A percentile compares a stretch with the other conserved stretches of the same genome.
Evolutionary conservation across 345 rosid genomes (phyloP).

Genomic region (Lepidium didymum): DNA sequence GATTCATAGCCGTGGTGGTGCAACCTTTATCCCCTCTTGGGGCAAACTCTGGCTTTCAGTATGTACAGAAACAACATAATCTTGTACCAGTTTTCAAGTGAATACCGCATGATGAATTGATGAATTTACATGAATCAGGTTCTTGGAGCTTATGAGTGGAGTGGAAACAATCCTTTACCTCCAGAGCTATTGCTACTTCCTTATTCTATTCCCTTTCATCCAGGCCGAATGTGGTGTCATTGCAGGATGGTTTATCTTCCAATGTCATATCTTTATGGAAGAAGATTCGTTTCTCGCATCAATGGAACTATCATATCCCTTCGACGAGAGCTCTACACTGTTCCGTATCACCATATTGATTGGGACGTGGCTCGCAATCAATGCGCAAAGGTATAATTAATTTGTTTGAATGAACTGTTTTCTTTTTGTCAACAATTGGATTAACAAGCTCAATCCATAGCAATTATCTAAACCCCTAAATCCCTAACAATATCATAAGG

Average conservation of each 20-base stretch:
- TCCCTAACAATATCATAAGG: too few species aligned
- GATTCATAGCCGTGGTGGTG: constrained; percentile 10
- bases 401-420: too few species aligned
- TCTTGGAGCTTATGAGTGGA: constrained; percentile 48
- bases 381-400: constrained; percentile 28
- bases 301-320: constrained; percentile 39
- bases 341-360: constrained; percentile 44
- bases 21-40: constrained; percentile 13
- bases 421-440: neutral
- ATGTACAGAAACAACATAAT: neutral
- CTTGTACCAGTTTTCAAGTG: neutral
- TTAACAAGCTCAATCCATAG: too few species aligned
- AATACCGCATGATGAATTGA: neutral
- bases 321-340: constrained; percentile 41
- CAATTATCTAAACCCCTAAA: too few species aligned
- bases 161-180: constrained; percentile 47
- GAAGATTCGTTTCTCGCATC: constrained; percentile 42
- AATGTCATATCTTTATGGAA: constrained; percentile 66
- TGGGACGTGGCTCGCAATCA: constrained; percentile 49
- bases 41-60: constrained; percentile 22
- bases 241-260: constrained; percentile 30
- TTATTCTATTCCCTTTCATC: constrained; percentile 21
- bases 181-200: constrained; percentile 59
- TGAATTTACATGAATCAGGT: neutral
- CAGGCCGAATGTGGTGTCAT: constrained; percentile 19